phyloP scores from a whole-genome alignment of 2,329 filamentous ascomycete species.

The Pleochaeta shiraiana region DNA sequence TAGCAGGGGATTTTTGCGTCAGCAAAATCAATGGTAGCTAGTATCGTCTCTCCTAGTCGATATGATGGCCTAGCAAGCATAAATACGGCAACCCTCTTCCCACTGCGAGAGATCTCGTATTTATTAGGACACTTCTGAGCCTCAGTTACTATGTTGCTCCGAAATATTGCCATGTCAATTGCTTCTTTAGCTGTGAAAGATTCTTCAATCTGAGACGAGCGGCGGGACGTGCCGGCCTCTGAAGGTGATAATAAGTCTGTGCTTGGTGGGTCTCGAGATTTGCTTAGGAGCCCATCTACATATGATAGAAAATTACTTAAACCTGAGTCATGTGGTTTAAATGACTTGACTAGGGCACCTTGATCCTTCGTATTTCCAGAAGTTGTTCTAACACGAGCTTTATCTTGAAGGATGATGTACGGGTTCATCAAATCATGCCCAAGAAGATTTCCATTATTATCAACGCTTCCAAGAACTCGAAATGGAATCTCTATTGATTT shows the following conservation, averaged over 20 bases:
- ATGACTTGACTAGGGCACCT: constrained; percentile 14
- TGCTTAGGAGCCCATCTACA: constrained; percentile 50
- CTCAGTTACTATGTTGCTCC: constrained; percentile 46
- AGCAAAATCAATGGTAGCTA: constrained; percentile 65
- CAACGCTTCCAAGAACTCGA: constrained; percentile 80
- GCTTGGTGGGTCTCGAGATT: constrained; percentile 29
- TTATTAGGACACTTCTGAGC: constrained; percentile 70
- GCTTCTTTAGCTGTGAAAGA: constrained; percentile 51
- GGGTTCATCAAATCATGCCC: constrained; percentile 90
- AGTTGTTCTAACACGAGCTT: constrained; percentile 28
- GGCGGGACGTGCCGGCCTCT: constrained; percentile 30
- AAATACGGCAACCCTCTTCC: constrained; percentile 76
- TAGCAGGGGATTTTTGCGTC: constrained; percentile 64
- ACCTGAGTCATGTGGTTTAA: constrained; percentile 19
- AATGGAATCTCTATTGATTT: constrained; percentile 87
- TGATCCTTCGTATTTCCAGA: constrained; percentile 9
- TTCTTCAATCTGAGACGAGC: constrained; percentile 32
- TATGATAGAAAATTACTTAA: constrained; percentile 52
- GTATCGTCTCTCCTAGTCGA: constrained; percentile 70
- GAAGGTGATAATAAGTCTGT: constrained; percentile 52
- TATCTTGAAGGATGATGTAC: constrained; percentile 71
- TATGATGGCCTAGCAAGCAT: constrained; percentile 78
- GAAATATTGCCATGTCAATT: constrained; percentile 77
- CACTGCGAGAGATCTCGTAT: constrained; percentile 86
- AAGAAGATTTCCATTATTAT: constrained; percentile 66